Evolutionary conservation across 352 stramenopile genomes (phyloP).

Genomic region (Pythium brassicae): DNA sequence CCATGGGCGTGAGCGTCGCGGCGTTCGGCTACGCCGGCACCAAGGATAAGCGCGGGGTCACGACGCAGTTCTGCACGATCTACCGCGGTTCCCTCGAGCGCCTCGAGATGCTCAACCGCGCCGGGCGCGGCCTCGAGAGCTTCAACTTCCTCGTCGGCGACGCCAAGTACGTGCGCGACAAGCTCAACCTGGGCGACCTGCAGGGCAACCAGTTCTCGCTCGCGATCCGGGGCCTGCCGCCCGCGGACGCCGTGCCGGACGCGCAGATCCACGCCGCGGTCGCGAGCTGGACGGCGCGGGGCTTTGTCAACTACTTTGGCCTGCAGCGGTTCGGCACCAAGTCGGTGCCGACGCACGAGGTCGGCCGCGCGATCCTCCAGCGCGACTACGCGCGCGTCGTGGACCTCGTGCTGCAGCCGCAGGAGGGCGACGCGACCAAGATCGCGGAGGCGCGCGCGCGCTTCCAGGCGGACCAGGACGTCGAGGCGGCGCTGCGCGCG

Average conservation of each 20-base stretch:
- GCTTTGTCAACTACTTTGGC: conserved; percentile 99
- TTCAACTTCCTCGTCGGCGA: conserved; percentile 93
- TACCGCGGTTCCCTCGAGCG: conserved; percentile 76
- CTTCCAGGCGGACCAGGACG: conserved; percentile 62
- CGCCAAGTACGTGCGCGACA: conserved; percentile 85
- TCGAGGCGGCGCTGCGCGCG: conserved; percentile 46
- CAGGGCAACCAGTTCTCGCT: conserved; percentile 95
- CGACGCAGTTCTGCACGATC: conserved; percentile 93
- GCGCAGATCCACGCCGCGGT: conserved; percentile 61
- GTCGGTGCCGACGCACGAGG: conserved; percentile 82
- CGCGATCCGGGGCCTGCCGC: conserved; percentile 89
- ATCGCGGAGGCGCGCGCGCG: conserved; percentile 61
- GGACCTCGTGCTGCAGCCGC: conserved; percentile 87
- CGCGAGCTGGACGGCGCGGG: conserved; percentile 60
- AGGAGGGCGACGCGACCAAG: conserved; percentile 72
- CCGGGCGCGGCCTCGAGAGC: conserved; percentile 53
- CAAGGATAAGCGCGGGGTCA: conserved; percentile 97
- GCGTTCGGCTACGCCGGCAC: conserved; percentile 92
- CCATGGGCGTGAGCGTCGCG: conserved; percentile 58
- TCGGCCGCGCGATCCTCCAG: conserved; percentile 92
- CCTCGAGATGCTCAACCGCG: conserved; percentile 74
- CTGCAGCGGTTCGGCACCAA: conserved; percentile 95
- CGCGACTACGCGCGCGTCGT: conserved; percentile 90
- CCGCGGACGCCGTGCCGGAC: conserved; percentile 46
- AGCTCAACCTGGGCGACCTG: conserved; percentile 91